Conservation (phyloP, 2,329 filamentous ascomycete species). For the Beauveria sp. region DNA sequence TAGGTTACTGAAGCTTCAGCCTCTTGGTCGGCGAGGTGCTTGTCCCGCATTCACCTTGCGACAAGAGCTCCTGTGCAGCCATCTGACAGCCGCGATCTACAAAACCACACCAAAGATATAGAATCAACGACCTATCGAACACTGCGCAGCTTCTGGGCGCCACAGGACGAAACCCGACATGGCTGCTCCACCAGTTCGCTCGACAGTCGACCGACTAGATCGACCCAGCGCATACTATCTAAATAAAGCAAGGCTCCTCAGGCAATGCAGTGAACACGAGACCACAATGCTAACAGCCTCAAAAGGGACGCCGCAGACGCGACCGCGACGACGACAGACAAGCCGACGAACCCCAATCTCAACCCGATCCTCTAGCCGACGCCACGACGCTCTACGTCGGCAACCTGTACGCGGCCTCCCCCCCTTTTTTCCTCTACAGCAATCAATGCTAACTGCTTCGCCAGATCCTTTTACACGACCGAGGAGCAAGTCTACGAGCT, state of each 20-base stretch:
- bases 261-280: conserved; percentile 10
- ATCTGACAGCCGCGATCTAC: not conserved
- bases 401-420: conserved; percentile 58
- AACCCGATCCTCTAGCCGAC: conserved; percentile 65
- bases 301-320: conserved; percentile 64
- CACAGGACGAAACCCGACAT: not conserved
- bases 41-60: not conserved
- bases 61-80: not conserved
- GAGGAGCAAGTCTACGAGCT: conserved; percentile 98
- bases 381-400: conserved; percentile 96
- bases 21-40: not conserved
- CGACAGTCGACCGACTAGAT: conserved; percentile 84
- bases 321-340: conserved; percentile 50
- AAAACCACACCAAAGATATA: not conserved
- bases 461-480: conserved; percentile 91
- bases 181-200: conserved; percentile 5
- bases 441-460: conserved; percentile 12
- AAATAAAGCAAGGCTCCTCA: conserved; percentile 55
- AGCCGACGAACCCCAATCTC: conserved; percentile 41
- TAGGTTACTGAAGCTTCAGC: conserved; percentile 5
- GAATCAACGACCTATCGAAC: not conserved
- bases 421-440: not conserved
- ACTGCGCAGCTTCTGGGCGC: not conserved
- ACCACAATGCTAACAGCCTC: not conserved
- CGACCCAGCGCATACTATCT: conserved; percentile 91